A percentile compares a stretch with the other conserved stretches of the same genome.
Evolutionary conservation across 306 rosid species (phyloP).

Genomic region (Cicer judaicum): DNA sequence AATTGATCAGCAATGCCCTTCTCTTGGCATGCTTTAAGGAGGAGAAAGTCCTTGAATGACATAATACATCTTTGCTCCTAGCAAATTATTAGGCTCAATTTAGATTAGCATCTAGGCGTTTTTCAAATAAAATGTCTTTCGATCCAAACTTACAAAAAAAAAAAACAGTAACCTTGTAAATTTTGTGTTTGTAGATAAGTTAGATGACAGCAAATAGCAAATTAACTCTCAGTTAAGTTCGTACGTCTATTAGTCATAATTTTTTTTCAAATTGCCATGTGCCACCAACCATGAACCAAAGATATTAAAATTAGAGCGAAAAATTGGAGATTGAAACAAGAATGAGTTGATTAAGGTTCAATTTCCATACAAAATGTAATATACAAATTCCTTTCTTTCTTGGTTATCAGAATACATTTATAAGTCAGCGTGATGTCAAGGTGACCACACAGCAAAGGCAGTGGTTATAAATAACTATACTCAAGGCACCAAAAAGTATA

Average conservation of each 20-base stretch:
- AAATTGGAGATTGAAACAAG: constrained; percentile 4
- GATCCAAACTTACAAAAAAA: background rate
- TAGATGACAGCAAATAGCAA: background rate
- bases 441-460: constrained; percentile 3
- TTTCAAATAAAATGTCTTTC: constrained; percentile 11
- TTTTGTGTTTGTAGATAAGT: background rate
- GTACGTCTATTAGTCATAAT: background rate
- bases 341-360: constrained; percentile 18
- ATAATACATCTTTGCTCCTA: constrained; percentile 67
- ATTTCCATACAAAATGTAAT: background rate
- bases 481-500: constrained; percentile 4
- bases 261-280: background rate
- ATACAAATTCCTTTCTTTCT: constrained; percentile 13
- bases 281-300: background rate
- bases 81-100: constrained; percentile 13
- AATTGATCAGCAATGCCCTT: constrained; percentile 51
- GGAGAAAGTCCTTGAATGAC: constrained; percentile 69
- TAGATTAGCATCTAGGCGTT: background rate
- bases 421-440: constrained; percentile 2
- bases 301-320: constrained; percentile 18
- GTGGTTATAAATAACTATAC: background rate
- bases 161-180: background rate
- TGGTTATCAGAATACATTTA: constrained; percentile 3
- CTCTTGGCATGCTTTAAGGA: constrained; percentile 59
- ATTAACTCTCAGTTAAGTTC: constrained; percentile 15